Evolutionary conservation across 1,284 basidiomycete species (phyloP), one percentile per base, ranked within the genome.

Genomic region (Fomitopsis palustris): DNA sequence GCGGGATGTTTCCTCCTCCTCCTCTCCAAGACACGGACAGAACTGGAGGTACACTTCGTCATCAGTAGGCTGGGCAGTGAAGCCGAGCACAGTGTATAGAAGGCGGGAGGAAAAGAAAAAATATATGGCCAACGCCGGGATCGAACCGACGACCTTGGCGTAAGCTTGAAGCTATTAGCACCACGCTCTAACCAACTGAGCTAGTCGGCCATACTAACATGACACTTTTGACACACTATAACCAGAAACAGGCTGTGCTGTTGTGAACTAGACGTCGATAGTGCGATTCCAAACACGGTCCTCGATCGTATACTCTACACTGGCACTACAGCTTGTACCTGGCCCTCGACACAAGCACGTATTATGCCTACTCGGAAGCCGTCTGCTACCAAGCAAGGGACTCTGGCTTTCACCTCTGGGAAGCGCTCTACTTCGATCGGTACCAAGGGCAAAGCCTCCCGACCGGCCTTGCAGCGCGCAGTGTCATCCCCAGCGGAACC

Each of bases 131-230:
- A 57, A 39, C 33, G 47, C 37, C 56, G 29, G 56, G 56, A 52
- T 54, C 38, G 57, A 58, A 54, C 51, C 31, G 52, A 58, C 51
- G 53, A 58, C 57, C 33, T 57, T 52, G 35, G 55, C 55, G 38
- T 56, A 33, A 5, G 4, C 4, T 10, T 4, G 4, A 53, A 33
- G 5, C 5, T 58, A 59, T 59, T 55, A 59, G 53, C 49, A 59
- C 57, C 53, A 59, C 57, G 57, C 57, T 59, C 52, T 54, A 47
- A 58, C 52, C 57, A 58, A 54, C 57, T 58, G 57, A 58, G 57
- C 57, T 58, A 58, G 57, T 23, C 57, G 57, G 57, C 57, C 57
- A 52, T 35, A 37, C 4, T 39, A 23, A 17, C n/a, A 55, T 35
- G 1, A 25, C 7, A 12, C 39, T n/a, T 25, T 47, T 29, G 9